These are phyloP conservation scores for Paramecium biaurelia DNA, from an alignment of 73 alveolate genomes.

Conservation along the genomic window DNA sequence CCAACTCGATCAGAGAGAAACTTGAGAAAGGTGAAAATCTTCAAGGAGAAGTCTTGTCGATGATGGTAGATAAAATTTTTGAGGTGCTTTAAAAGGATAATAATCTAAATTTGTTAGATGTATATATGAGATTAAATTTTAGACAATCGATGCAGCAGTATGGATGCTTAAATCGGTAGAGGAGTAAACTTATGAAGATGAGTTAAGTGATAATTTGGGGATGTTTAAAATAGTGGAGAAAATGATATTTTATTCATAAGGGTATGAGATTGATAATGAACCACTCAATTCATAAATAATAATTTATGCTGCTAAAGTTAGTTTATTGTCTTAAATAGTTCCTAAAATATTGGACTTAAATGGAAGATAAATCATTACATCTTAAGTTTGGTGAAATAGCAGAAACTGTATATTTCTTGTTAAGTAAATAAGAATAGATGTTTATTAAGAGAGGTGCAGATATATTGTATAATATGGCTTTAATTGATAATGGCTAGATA, in stretches of 20 bases:
- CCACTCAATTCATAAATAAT: not conserved
- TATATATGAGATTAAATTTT: not conserved
- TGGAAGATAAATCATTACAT: not conserved
- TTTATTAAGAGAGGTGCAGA: not conserved
- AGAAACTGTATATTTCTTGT: not conserved
- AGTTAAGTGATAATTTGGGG: not conserved
- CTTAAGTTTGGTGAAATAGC: not conserved
- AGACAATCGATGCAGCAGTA: constrained; percentile 17
- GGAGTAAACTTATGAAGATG: not conserved
- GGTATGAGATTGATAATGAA: not conserved
- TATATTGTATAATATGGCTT: not conserved
- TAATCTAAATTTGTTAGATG: not conserved
- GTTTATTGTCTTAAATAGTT: not conserved
- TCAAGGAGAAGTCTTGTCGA: not conserved
- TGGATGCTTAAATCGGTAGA: not conserved
- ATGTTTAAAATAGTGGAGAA: not conserved
- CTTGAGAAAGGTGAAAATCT: not conserved
- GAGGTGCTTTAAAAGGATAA: not conserved
- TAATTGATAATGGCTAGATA: not conserved
- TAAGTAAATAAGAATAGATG: not conserved
- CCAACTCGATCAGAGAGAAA: not conserved
- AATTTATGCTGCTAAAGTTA: constrained; percentile 11
- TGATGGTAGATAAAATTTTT: not conserved
- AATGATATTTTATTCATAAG: not conserved
- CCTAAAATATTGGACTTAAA: not conserved